Base-by-base conservation (phyloP, 164 flowering plant genomes). In the Dillenia suffruticosa region DNA sequence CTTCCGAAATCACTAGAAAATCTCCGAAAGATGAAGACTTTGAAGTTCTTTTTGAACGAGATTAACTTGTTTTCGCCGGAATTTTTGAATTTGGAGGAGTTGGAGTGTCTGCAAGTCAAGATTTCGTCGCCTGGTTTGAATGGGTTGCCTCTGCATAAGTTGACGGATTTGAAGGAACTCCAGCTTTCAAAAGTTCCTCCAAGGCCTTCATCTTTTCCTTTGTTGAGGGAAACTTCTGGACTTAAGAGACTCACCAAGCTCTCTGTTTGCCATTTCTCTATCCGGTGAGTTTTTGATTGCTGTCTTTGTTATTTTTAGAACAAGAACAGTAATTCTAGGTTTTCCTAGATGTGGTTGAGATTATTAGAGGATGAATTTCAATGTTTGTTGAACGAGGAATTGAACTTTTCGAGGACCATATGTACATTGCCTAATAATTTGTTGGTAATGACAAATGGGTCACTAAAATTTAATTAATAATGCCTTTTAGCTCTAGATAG, bases 21-120 rank as follows among this genome's bases (percentile, higher is more conserved):
- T 15, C 56, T 81, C 3, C 68, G 67, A 64, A 54, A 70, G 49
- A 70, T 94, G 80, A 89, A 74, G 76, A 86, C 79, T 9, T 59
- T 94, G 65, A 94, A 94, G 71, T 90, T 94, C 62, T 89, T 91
- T 53, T 85, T 84, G 14, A 94, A 94, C 54, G 96, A 88, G 73
- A 67, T 91, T 14, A 85, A 85, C 72, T 70, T 94, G 70, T 86
- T 91, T 49, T 87, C 96, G 1, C 54, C 80, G 46, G 93, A 88
- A 75, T 69, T 81, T 10, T 73, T 74, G 70, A 76, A 72, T 58
- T 76, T 90, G 77, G 76, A 59, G 12, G 86, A 72, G 58, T 62
- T 94, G 58, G 86, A 90, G 61, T 59, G 83, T 57, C 70, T 94
- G 77, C 96, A 94, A 65, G 74, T 94, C 69, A 94, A 85, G 76